These are phyloP conservation scores for Phytophthora aleatoria DNA, from an alignment of 352 stramenopile genomes.

Conservation along the genomic window DNA sequence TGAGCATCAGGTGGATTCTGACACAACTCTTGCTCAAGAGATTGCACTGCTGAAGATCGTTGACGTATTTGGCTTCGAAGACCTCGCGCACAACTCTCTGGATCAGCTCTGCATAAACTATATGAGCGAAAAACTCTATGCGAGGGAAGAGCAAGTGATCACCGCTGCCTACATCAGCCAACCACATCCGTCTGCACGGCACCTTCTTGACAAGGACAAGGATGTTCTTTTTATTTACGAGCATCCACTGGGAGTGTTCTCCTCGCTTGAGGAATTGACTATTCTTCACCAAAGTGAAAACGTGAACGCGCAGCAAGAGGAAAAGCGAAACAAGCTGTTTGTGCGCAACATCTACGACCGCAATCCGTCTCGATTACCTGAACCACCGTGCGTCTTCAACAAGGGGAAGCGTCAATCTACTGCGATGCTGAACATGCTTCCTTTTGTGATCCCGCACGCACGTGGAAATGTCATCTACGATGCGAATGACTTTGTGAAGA, in stretches of 20 bases:
- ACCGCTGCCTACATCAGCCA: conserved; percentile 13
- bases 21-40: conserved; percentile 2
- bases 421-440: conserved; percentile 24
- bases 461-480: conserved; percentile 61
- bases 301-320: conserved; percentile 44
- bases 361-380: conserved; percentile 35
- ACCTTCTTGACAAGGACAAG: conserved; percentile 6
- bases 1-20: conserved; percentile 3
- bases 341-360: conserved; percentile 68
- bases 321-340: conserved; percentile 73
- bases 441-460: conserved; percentile 57
- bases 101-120: conserved; percentile 87
- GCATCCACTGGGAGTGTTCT: conserved; percentile 60
- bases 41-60: conserved; percentile 52
- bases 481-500: conserved; percentile 67
- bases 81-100: conserved; percentile 67
- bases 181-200: not conserved
- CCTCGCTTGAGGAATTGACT: conserved; percentile 72
- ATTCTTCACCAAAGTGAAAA: conserved; percentile 66
- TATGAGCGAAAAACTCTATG: conserved; percentile 77
- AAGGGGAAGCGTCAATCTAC: conserved; percentile 9
- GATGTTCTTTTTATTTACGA: conserved; percentile 55
- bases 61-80: conserved; percentile 81
- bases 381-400: conserved; percentile 25
- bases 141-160: conserved; percentile 44